Conservation (phyloP, 192 early-diverging fungal genomes). For the Coemansia sp. region DNA sequence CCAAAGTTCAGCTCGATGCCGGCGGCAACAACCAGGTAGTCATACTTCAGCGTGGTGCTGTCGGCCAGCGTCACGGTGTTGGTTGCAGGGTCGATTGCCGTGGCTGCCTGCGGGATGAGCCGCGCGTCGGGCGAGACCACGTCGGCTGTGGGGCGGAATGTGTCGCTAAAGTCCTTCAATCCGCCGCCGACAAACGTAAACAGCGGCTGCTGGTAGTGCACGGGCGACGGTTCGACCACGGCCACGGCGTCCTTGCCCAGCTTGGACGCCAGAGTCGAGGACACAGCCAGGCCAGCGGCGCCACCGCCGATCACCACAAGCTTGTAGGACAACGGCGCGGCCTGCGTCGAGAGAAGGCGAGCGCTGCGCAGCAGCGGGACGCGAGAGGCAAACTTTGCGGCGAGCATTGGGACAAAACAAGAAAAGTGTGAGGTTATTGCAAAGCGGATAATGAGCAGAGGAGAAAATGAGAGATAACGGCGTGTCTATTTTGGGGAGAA, state of each 20-base stretch:
- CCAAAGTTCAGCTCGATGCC: slow-evolving; percentile 76
- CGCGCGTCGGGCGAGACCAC: slow-evolving; percentile 70
- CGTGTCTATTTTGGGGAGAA: no score
- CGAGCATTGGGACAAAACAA: slow-evolving; percentile 13
- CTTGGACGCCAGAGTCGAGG: slow-evolving; percentile 61
- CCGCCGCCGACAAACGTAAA: slow-evolving; percentile 90
- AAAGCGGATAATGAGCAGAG: not conserved
- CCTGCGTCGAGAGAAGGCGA: slow-evolving; percentile 29
- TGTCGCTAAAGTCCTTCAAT: slow-evolving; percentile 70
- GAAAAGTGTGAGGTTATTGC: not conserved
- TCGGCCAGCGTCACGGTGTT: slow-evolving; percentile 66
- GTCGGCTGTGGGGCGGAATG: slow-evolving; percentile 60
- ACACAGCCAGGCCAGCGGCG: slow-evolving; percentile 57
- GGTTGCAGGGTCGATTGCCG: slow-evolving; percentile 61
- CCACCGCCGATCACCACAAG: slow-evolving; percentile 53
- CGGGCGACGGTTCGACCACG: slow-evolving; percentile 67
- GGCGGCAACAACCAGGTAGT: slow-evolving; percentile 71
- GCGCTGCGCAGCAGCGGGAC: slow-evolving; percentile 8
- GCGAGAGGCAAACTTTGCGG: slow-evolving; percentile 22
- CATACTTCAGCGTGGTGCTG: slow-evolving; percentile 59
- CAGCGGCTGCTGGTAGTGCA: slow-evolving; percentile 83
- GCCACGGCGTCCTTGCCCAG: slow-evolving; percentile 66
- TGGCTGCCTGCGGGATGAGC: slow-evolving; percentile 72
- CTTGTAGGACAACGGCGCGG: slow-evolving; percentile 43
- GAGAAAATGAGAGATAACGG: not conserved